Evolutionary conservation across 345 rosid genomes (phyloP), one percentile per base, ranked within the genome.

Genomic region (Eucalyptus pauciflora): DNA sequence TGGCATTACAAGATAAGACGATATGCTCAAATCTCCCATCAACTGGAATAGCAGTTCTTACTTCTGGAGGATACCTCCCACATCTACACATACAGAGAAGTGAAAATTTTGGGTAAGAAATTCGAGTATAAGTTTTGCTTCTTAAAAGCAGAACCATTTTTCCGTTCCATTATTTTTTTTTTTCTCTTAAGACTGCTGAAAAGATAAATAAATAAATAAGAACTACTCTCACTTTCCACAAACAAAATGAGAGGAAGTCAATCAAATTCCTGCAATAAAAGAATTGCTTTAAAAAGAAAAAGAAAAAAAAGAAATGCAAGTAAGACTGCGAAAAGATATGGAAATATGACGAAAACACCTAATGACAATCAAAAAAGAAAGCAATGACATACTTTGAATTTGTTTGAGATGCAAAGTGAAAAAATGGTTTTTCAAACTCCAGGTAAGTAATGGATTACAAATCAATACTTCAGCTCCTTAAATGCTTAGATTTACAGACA

Each of bases 1-100:
- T 98, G 50, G 97, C 97, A 67, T 94, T 95, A 60, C 96, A 96
- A 20, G 99, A 96, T 79, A 98, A 92, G 51, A 98, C 96, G 20
- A 98, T 98, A 89, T 96, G 99, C 80, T 98, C 99, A 88, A 98
- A 98, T 89, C 99, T 95, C 52, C 97, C 99, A 87, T 98, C 99
- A 3, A 98, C 99, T 3, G 99, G 99, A 88, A 98, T 97, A 24
- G 99, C 99, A 9, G 99, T 98, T 92, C 98, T 95, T 67, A 98
- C 99, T 92, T 97, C 96, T 2, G 99, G 99, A 83, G 98, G 99
- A 94, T 88, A 98, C 94, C 99, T 97, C 93, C 99, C 98, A 86
- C 99, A 98, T 92, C 99, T 97, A 92, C 60, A 58, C 18, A 85
- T 6, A 71, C 25, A 37, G 6, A 33, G 48, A 43, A 48, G 58